A percentile compares a stretch with the other conserved stretches of the same genome.
These are phyloP conservation scores for Yamadazyma taylorii DNA, from an alignment of 1,139 yeast species.

Conservation along the genomic window DNA sequence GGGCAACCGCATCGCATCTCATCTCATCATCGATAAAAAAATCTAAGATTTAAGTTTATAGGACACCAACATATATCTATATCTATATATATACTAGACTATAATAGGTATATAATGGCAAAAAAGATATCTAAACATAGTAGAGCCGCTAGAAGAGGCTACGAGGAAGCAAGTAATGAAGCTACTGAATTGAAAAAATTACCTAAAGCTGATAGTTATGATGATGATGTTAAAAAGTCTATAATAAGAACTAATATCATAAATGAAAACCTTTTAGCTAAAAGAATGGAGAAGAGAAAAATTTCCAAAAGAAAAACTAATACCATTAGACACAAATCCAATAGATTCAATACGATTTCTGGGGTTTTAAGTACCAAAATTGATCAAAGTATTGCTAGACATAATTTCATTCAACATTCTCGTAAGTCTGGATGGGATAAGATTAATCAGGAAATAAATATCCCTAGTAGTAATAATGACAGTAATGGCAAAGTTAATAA, in stretches of 20 bases:
- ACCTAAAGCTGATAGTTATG: slow-evolving; percentile 60
- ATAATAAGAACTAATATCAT: slow-evolving; percentile 68
- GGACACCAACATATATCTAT: too few species aligned
- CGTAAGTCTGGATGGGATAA: slow-evolving; percentile 76
- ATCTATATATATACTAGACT: too few species aligned
- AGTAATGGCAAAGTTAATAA: slow-evolving; percentile 21
- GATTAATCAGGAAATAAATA: slow-evolving; percentile 41
- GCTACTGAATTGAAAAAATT: slow-evolving; percentile 49
- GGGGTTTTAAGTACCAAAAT: slow-evolving; percentile 63
- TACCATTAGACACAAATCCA: slow-evolving; percentile 39
- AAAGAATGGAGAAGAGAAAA: slow-evolving; percentile 50
- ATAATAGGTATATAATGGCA: slow-evolving; percentile 12
- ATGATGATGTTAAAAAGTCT: slow-evolving; percentile 49
- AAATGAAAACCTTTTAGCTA: slow-evolving; percentile 60
- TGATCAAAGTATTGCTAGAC: slow-evolving; percentile 61
- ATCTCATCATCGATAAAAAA: slow-evolving; percentile 2
- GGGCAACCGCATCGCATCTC: slow-evolving; percentile 10
- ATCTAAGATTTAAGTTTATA: too few species aligned
- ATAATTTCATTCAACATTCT: slow-evolving; percentile 58
- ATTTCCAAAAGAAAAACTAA: slow-evolving; percentile 30
- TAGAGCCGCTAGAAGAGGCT: slow-evolving; percentile 76
- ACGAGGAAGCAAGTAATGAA: slow-evolving; percentile 36
- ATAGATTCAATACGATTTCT: slow-evolving; percentile 51
- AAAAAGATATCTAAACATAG: slow-evolving; percentile 61
- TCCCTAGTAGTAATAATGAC: slow-evolving; percentile 4